Evolutionary conservation across 106 monocot genomes (phyloP).

Genomic region (Acanthochlamys bracteata): DNA sequence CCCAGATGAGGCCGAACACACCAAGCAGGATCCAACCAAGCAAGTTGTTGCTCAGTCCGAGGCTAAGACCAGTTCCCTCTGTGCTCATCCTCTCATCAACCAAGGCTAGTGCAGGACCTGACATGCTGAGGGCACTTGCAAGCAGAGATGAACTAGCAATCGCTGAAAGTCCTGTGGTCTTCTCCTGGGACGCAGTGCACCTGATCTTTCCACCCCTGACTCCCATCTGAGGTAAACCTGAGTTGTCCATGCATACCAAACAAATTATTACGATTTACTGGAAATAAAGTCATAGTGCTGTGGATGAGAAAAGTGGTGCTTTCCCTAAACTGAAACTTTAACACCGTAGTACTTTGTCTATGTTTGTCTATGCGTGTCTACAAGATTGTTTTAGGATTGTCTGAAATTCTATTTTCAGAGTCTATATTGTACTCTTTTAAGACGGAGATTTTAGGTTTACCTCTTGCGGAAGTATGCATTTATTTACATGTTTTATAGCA

Average conservation of each 20-base stretch:
- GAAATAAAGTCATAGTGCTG: not conserved
- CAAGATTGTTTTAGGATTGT: no score
- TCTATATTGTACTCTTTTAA: no score
- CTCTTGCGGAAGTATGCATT: no score
- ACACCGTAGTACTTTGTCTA: not conserved
- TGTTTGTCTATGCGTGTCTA: no score
- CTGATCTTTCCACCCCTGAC: conserved; percentile 19
- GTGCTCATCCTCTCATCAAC: conserved; percentile 77
- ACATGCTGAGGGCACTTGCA: conserved; percentile 23
- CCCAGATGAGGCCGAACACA: conserved; percentile 70
- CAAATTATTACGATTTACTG: not conserved
- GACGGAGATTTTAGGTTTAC: no score
- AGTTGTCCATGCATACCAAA: not conserved
- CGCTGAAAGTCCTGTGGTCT: not conserved
- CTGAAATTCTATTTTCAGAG: no score
- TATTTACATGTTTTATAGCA: no score
- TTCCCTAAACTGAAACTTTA: not conserved
- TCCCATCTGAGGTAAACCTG: conserved; percentile 21
- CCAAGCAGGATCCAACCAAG: conserved; percentile 62
- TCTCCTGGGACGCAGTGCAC: conserved; percentile 14
- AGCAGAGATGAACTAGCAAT: conserved; percentile 10
- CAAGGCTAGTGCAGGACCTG: conserved; percentile 52
- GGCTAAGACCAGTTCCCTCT: conserved; percentile 63
- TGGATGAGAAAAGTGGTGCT: not conserved
- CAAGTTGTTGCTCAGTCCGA: conserved; percentile 73